Base-by-base conservation (phyloP, 2,329 filamentous ascomycete species). In the Aspergillus costaricaensis region DNA sequence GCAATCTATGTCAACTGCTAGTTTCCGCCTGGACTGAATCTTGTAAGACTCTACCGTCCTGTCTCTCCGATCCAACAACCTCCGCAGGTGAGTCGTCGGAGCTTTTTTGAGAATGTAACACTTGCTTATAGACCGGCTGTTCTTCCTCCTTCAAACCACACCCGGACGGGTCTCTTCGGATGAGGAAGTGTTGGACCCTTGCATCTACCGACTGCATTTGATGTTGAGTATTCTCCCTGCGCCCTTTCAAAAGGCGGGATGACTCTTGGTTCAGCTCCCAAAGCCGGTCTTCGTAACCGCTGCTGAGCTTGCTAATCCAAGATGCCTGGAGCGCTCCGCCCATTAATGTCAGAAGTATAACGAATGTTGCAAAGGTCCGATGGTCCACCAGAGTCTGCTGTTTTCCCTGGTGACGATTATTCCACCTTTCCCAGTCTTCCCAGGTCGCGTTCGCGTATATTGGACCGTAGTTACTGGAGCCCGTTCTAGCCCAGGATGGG, bases 361-460 rank as follows among this genome's bases (percentile, higher is more conserved):
- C 79, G n/a, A 96, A 76, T 5, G 85, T 80, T 7, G 89, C 85
- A 72, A 98, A 98, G 12, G 87, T 83, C 44, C 87, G 86, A 71
- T 96, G 96, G 60, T 89, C 91, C 77, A 94, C 87, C 90, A 55
- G 88, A 54, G 72, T 74, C 65, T 69, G 70, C 66, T 78, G 65
- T 57, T 70, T 75, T 69, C 62, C 69, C 71, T 67, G 81, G 75
- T 71, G 81, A 75, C 74, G 82, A 75, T 86, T 81, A 68, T 91
- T 85, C 88, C 90, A 96, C 48, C 83, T 83, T 79, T 96, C 91
- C 93, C 93, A 97, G 74, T 99, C 95, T 74, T 99, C 95, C 95
- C 95, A 99, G 0, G 95, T 98, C 0, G 92, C 95, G 74, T 98
- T 98, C 67, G 80, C 75, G 70, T 81, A 85, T 52, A 88, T 85